phyloP scores from a whole-genome alignment of 139 green algal species.

The Mychonastes homosphaera region DNA sequence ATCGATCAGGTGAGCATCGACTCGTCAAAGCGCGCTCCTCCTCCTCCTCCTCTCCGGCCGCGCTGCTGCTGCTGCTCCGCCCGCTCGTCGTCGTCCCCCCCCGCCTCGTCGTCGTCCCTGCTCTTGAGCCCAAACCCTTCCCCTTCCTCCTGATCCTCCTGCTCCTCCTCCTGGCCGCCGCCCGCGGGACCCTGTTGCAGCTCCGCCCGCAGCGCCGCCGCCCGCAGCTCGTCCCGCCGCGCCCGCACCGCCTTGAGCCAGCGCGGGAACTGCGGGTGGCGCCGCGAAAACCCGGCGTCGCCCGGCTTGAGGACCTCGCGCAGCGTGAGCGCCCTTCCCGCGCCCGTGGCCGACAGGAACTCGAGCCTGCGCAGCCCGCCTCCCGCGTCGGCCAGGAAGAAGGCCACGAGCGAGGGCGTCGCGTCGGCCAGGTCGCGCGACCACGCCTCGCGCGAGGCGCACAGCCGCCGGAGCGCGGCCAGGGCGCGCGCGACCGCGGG shows the following conservation, averaged over 20 bases:
- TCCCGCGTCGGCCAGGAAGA: constrained; percentile 22
- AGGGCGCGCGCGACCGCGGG: neutral
- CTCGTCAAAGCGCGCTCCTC: too few species aligned
- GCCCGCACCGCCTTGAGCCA: neutral
- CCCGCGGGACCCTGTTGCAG: too few species aligned
- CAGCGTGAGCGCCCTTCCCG: neutral
- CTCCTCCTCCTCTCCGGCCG: too few species aligned
- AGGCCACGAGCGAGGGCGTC: constrained; percentile 26
- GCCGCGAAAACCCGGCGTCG: neutral
- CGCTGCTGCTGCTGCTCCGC: too few species aligned
- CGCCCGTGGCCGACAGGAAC: constrained; percentile 25
- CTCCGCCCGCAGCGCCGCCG: neutral
- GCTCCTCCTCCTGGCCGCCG: too few species aligned
- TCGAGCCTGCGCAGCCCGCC: constrained; percentile 23
- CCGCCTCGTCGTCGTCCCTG: too few species aligned
- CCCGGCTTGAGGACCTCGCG: neutral
- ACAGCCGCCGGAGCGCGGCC: constrained; percentile 17
- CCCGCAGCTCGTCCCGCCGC: neutral
- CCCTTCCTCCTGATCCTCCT: too few species aligned
- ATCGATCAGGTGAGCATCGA: too few species aligned
- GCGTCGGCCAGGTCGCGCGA: constrained; percentile 16
- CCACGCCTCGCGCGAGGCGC: constrained; percentile 18
- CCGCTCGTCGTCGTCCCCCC: too few species aligned
- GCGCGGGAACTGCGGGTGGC: neutral
- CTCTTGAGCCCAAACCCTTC: too few species aligned